Base-by-base conservation (phyloP, 2,329 filamentous ascomycete species). In the Tricladium varicosporioides region DNA sequence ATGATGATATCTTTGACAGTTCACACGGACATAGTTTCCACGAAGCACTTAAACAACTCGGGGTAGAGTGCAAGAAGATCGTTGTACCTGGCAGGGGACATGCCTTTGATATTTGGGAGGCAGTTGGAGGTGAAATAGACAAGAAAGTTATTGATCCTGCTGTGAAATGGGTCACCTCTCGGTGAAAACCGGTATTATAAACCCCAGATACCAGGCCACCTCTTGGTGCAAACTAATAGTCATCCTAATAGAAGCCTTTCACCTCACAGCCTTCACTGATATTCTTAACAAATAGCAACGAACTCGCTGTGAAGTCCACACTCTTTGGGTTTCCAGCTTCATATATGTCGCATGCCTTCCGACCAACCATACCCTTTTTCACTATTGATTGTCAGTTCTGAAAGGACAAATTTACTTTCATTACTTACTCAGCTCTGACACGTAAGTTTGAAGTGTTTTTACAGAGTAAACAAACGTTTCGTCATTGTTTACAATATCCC, bases 401-500 rank as follows among this genome's bases (percentile, higher is more conserved):
- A 53, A 53, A 46, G 45, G 18, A 45, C 40, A 53, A 46, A 13
- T 53, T 5, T 51, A 42, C 15, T 53, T 45, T 31, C 14, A 53
- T 46, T 44, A 53, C 50, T 45, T 53, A 53, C 50, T 33, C 8
- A 53, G 48, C 32, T 42, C 14, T 5, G 48, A 51, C 16, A 42
- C 16, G 32, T 51, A 42, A 40, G 46, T 43, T 46, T 50, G 33
- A 49, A 55, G 46, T 33, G 15, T 44, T 33, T 54, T 54, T n/a
- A 54, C 16, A 14, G 52, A 48, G 46, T 40, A 14, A 14, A 49
- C 43, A 18, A 54, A 49, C 27, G 7, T 48, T 42, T 7, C 19
- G 36, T 54, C 33, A 54, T 54, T 48, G 5, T 48, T 49, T 48
- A 54, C 52, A 13, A 54, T 48, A 42, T 48, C 52, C 46, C 19